A percentile compares a stretch with the other conserved stretches of the same genome.
Evolutionary conservation across 1,284 basidiomycete genomes (phyloP).

Genomic region (Trametes hirsuta): DNA sequence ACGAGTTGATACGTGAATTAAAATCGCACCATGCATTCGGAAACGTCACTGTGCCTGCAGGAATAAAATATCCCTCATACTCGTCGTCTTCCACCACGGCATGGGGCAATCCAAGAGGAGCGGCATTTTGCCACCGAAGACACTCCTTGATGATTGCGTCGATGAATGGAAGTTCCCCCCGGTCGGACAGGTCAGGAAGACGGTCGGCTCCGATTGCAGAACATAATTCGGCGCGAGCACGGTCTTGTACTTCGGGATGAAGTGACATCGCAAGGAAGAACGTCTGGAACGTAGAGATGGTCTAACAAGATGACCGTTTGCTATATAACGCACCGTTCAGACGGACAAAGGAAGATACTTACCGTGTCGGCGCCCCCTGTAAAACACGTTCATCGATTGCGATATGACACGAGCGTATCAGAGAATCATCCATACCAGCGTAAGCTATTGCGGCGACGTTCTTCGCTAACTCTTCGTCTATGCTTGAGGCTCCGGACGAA

Average conservation of each 20-base stretch:
- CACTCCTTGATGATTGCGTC: conserved; percentile 25
- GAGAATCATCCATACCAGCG: conserved; percentile 16
- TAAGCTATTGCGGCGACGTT: conserved; percentile 26
- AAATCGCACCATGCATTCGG: conserved; percentile 23
- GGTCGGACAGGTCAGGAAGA: conserved; percentile 19
- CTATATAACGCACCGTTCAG: background rate
- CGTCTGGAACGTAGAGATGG: conserved; percentile 22
- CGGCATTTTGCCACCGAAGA: conserved; percentile 21
- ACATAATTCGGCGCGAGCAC: conserved; percentile 18
- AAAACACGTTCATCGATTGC: background rate
- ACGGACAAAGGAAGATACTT: background rate
- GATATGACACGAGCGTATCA: background rate
- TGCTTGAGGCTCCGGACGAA: background rate
- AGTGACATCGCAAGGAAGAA: conserved; percentile 26
- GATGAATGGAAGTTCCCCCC: conserved; percentile 15
- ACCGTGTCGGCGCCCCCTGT: conserved; percentile 29
- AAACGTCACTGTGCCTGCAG: conserved; percentile 30
- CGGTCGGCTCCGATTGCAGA: conserved; percentile 17
- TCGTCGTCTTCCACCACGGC: conserved; percentile 20
- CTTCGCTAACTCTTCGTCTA: conserved; percentile 22
- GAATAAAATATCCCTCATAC: conserved; percentile 26
- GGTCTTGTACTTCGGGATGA: conserved; percentile 13
- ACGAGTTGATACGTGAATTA: too few relatives aligned
- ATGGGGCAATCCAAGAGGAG: conserved; percentile 19
- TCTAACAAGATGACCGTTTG: conserved; percentile 1